A percentile compares a stretch with the other conserved stretches of the same genome.
These are phyloP conservation scores for Colletotrichum cordylinicola DNA, from an alignment of 2,329 filamentous ascomycete species.

Conservation along the genomic window DNA sequence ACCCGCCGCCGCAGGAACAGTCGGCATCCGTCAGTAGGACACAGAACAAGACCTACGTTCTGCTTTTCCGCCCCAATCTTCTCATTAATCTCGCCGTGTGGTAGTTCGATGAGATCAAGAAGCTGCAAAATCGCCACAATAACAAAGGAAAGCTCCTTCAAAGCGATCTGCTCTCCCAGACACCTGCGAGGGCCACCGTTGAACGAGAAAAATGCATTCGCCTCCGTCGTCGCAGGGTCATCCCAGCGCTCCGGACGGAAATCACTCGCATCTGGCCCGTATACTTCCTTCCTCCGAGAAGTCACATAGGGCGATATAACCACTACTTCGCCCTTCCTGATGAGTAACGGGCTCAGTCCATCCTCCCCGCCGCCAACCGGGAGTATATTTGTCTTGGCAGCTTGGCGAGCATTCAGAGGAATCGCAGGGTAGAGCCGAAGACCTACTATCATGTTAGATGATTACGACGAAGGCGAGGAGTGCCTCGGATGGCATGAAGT, in stretches of 20 bases:
- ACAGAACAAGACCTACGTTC: neutral
- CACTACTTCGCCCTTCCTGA: neutral
- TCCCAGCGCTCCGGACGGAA: neutral
- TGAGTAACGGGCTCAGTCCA: rapidly evolving
- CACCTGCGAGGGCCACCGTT: neutral
- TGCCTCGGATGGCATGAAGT: too few relatives aligned
- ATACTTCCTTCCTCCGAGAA: neutral
- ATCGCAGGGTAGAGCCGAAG: neutral
- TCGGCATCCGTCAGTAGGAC: neutral
- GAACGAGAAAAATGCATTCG: neutral
- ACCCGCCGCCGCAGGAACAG: neutral
- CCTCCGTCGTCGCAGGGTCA: neutral
- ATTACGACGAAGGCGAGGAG: too few relatives aligned
- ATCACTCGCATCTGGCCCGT: neutral
- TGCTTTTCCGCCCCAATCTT: neutral
- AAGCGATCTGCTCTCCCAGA: neutral
- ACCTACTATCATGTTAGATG: neutral
- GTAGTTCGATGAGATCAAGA: neutral
- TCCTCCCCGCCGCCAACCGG: neutral
- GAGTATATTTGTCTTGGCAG: neutral
- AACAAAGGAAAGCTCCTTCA: neutral
- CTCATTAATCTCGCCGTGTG: neutral
- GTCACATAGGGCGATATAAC: neutral
- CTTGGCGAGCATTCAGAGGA: neutral
- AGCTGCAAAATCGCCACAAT: neutral